These are phyloP conservation scores for Heliamphora pulchella DNA, from an alignment of 179 eudicot species.

Conservation along the genomic window DNA sequence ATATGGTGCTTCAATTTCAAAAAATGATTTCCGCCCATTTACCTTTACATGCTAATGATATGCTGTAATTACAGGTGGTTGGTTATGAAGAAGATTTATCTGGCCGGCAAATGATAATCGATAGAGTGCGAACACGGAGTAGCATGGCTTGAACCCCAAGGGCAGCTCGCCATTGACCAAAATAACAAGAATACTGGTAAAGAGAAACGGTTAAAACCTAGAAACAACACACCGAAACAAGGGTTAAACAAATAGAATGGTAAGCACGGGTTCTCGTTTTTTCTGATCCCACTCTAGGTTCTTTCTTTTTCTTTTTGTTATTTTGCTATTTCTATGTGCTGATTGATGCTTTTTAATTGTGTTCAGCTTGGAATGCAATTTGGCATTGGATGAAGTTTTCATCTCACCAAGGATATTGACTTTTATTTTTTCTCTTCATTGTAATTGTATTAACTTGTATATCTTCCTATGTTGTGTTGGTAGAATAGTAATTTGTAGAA, in stretches of 20 bases:
- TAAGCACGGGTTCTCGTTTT: neutral
- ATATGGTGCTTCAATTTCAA: neutral
- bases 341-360: neutral
- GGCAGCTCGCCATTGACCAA: neutral
- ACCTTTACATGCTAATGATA: conserved; percentile 5
- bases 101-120: conserved; percentile 85
- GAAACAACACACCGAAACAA: conserved; percentile 1
- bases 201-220: neutral
- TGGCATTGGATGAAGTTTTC: neutral
- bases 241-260: neutral
- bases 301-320: neutral
- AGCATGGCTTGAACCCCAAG: conserved; percentile 28
- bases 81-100: conserved; percentile 90
- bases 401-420: neutral
- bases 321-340: neutral
- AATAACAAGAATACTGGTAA: neutral
- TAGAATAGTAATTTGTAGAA: too few species aligned
- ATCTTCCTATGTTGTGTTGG: too few species aligned
- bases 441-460: too few species aligned
- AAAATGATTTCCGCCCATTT: conserved; percentile 9
- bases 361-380: neutral
- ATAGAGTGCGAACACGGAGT: conserved; percentile 67
- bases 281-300: neutral
- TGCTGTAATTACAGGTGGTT: conserved; percentile 53
- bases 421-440: too few species aligned